Conservation (phyloP, 306 rosid genomes). For the Crataegus laevigata region DNA sequence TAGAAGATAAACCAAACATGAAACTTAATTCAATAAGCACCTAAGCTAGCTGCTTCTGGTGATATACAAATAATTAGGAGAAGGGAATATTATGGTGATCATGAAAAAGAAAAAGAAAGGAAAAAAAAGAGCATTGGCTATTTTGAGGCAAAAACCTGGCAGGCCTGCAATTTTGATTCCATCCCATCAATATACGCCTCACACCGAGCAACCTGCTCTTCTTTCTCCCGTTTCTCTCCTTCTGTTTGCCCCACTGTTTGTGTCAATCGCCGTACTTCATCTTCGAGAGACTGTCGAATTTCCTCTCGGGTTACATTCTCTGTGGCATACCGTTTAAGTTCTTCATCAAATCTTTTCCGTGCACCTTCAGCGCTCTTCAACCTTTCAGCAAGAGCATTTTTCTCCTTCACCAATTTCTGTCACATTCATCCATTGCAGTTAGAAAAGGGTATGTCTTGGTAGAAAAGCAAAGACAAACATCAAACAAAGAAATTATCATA, state of each 20-base stretch:
- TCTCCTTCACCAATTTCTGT: slow-evolving; percentile 95
- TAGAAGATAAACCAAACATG: not conserved
- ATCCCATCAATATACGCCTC: slow-evolving; percentile 96
- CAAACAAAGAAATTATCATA: not conserved
- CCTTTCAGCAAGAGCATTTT: slow-evolving; percentile 91
- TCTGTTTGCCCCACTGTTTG: slow-evolving; percentile 95
- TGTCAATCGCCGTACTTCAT: slow-evolving; percentile 81
- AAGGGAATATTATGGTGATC: not conserved
- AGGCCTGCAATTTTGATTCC: slow-evolving; percentile 94
- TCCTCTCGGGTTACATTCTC: slow-evolving; percentile 92
- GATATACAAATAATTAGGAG: not conserved
- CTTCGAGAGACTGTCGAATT: slow-evolving; percentile 89
- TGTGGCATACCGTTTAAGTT: slow-evolving; percentile 80
- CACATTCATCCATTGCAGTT: slow-evolving; percentile 14
- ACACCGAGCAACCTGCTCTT: slow-evolving; percentile 90
- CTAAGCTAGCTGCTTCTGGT: slow-evolving; percentile 1
- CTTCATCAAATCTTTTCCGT: slow-evolving; percentile 95
- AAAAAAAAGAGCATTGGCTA: not conserved
- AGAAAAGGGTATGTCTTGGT: not conserved
- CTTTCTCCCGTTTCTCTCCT: slow-evolving; percentile 95
- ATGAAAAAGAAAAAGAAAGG: not conserved
- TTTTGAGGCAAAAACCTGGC: slow-evolving; percentile 60
- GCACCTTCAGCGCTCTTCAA: slow-evolving; percentile 94
- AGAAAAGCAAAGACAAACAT: not conserved
- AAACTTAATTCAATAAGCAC: slow-evolving; percentile 11